These are phyloP conservation scores for Malbranchea cinnamomea DNA, from an alignment of 2,329 filamentous ascomycete species.

Conservation along the genomic window DNA sequence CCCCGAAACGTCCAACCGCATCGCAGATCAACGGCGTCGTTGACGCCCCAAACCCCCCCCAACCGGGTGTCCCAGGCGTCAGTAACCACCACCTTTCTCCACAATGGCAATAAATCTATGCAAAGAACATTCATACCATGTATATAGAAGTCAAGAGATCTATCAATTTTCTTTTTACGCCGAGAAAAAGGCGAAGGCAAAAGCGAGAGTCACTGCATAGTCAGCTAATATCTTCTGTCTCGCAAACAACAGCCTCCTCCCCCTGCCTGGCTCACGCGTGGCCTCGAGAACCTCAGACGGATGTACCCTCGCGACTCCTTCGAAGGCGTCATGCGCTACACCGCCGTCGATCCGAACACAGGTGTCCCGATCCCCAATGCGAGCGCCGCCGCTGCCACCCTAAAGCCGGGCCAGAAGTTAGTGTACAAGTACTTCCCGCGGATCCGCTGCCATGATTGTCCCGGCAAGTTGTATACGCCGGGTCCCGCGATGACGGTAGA, in stretches of 20 bases:
- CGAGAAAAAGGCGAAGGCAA: too few relatives aligned
- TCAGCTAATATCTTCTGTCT: slow-evolving; percentile 10
- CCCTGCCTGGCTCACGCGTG: slow-evolving; percentile 67
- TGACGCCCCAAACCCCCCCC: slow-evolving; percentile 29
- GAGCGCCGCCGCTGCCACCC: too few relatives aligned
- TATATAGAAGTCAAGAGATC: too few relatives aligned
- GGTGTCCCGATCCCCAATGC: slow-evolving; percentile 45
- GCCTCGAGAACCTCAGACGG: slow-evolving; percentile 55
- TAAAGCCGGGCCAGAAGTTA: slow-evolving; percentile 44
- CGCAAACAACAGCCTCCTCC: slow-evolving; percentile 50
- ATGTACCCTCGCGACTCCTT: slow-evolving; percentile 69
- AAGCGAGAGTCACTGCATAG: too few relatives aligned
- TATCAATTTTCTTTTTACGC: too few relatives aligned
- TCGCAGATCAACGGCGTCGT: slow-evolving; percentile 29
- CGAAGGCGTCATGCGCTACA: slow-evolving; percentile 83
- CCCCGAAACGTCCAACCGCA: slow-evolving; percentile 17
- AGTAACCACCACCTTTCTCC: too few relatives aligned
- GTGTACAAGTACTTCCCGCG: slow-evolving; percentile 75
- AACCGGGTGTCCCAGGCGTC: slow-evolving; percentile 29
- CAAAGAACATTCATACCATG: too few relatives aligned
- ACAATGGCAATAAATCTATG: too few relatives aligned
- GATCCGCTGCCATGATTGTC: slow-evolving; percentile 84
- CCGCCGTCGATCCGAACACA: slow-evolving; percentile 58
- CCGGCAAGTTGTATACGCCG: slow-evolving; percentile 84
- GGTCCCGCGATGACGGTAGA: slow-evolving; percentile 70